Percentiles rank a stretch among this genome's conserved stretches.
Evolutionary conservation across 202 grass and related monocot genomes (phyloP).

Genomic region (Saccharum hybrid): DNA sequence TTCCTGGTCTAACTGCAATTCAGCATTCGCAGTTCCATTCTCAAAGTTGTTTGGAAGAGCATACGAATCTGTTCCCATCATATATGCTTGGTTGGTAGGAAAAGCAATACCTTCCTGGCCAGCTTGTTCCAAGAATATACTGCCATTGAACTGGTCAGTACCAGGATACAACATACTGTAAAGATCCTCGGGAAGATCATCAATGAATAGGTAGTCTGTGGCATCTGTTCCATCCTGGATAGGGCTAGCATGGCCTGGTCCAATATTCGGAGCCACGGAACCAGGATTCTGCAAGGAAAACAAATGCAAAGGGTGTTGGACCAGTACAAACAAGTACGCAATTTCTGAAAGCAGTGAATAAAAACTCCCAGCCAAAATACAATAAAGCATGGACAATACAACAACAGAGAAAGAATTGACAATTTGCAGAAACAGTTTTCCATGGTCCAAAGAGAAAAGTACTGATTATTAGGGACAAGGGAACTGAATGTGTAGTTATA

Average conservation of each 20-base stretch:
- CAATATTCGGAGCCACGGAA: constrained; percentile 36
- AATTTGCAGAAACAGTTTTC: not conserved
- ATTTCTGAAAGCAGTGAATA: not conserved
- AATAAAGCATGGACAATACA: constrained; percentile 25
- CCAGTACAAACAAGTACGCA: not conserved
- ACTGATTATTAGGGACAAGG: not conserved
- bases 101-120: constrained; percentile 25
- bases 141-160: constrained; percentile 34
- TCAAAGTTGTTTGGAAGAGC: constrained; percentile 23
- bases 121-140: not conserved
- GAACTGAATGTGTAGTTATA: not conserved
- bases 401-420: not conserved
- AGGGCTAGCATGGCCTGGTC: constrained; percentile 45
- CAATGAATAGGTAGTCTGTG: constrained; percentile 37
- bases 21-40: constrained; percentile 27
- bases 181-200: constrained; percentile 62
- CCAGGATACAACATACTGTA: constrained; percentile 50
- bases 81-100: not conserved
- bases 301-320: not conserved
- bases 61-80: not conserved
- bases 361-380: not conserved
- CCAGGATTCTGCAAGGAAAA: constrained; percentile 37
- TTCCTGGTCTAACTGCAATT: constrained; percentile 25
- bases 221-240: constrained; percentile 41
- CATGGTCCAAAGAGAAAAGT: not conserved